Evolutionary conservation across 495 filamentous ascomycete species (phyloP).

Genomic region (Penicillium robsamsonii): DNA sequence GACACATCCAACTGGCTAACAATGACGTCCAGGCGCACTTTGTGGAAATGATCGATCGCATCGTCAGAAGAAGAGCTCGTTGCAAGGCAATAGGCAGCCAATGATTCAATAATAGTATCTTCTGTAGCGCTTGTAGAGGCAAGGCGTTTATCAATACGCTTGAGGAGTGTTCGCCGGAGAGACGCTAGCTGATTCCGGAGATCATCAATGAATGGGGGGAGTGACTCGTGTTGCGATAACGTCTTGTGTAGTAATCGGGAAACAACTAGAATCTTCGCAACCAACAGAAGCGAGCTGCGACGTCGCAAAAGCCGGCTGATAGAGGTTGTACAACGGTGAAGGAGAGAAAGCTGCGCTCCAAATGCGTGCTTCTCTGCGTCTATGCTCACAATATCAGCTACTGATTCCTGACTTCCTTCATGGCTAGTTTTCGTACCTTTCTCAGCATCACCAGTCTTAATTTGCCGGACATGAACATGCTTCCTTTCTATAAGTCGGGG

Average conservation of each 20-base stretch:
- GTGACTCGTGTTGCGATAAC: constrained; percentile 51
- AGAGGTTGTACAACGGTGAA: constrained; percentile 56
- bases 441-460: constrained; percentile 49
- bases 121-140: constrained; percentile 48
- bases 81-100: constrained; percentile 79
- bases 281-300: constrained; percentile 59
- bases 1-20: constrained; percentile 50
- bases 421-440: constrained; percentile 40
- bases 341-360: constrained; percentile 60
- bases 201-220: constrained; percentile 57
- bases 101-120: constrained; percentile 61
- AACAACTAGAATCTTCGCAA: constrained; percentile 80
- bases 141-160: constrained; percentile 66
- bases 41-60: constrained; percentile 76
- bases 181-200: constrained; percentile 60
- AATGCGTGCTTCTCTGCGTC: constrained; percentile 55
- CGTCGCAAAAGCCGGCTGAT: constrained; percentile 57
- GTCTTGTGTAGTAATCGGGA: constrained; percentile 68
- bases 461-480: constrained; percentile 57
- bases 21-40: constrained; percentile 67
- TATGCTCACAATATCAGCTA: constrained; percentile 29
- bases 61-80: constrained; percentile 81
- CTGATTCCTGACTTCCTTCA: constrained; percentile 24
- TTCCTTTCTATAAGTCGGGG: constrained; percentile 67
- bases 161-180: constrained; percentile 59